Evolutionary conservation across 768 basidiomycete genomes (phyloP).

Genomic region (Suillus subluteus): DNA sequence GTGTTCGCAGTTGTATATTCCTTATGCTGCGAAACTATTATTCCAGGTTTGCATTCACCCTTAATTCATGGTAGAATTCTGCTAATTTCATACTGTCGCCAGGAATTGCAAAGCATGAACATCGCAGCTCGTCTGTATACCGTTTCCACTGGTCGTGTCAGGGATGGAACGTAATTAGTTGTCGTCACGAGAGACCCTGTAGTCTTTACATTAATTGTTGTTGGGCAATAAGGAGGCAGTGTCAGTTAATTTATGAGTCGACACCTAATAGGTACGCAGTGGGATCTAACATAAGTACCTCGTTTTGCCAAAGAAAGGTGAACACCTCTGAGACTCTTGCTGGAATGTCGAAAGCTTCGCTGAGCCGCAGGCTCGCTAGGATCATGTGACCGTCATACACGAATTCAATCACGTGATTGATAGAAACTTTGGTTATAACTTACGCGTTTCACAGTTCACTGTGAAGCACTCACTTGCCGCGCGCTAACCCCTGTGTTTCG

Average conservation of each 20-base stretch:
- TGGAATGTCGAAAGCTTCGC: no score
- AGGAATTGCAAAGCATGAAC: slow-evolving; percentile 97
- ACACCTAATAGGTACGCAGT: background rate
- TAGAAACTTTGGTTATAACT: background rate
- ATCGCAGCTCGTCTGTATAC: slow-evolving; percentile 88
- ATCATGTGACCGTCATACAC: no score
- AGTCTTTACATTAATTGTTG: slow-evolving; percentile 27
- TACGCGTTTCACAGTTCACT: background rate
- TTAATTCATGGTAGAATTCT: slow-evolving; percentile 5
- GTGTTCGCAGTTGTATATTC: slow-evolving; percentile 88
- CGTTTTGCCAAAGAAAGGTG: no score
- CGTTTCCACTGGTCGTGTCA: slow-evolving; percentile 83
- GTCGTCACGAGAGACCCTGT: slow-evolving; percentile 28
- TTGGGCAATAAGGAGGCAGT: background rate
- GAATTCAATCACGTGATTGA: background rate
- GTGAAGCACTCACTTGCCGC: background rate
- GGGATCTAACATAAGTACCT: no score
- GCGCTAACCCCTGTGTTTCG: background rate
- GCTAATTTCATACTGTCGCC: slow-evolving; percentile 10
- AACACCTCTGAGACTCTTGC: no score
- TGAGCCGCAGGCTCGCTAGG: no score
- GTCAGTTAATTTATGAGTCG: background rate
- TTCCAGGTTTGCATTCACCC: slow-evolving; percentile 71
- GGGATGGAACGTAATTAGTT: slow-evolving; percentile 45
- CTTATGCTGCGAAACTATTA: slow-evolving; percentile 94